Evolutionary conservation across 2,329 filamentous ascomycete species (phyloP), one percentile per base, ranked within the genome.

Genomic region (Sporothrix humicola): DNA sequence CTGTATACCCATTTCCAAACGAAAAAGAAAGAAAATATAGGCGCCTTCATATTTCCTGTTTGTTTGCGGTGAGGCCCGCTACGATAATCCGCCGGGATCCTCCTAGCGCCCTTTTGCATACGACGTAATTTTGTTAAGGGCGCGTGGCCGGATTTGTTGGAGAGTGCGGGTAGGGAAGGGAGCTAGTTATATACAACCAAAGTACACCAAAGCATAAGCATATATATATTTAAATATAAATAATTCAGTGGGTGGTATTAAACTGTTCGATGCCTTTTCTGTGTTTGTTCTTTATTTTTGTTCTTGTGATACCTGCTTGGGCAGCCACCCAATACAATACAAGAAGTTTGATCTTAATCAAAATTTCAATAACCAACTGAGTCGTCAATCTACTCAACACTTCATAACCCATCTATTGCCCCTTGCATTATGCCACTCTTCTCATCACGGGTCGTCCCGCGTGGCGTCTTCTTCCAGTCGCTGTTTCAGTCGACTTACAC

Each of bases 81-180:
- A 65, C 61, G 42, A 66, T 65, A 48, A 66, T 48, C 20, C 61
- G 42, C 61, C 61, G 61, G 61, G 61, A 65, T 48, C n/a, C 20
- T 66, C 42, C 61, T 46, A 66, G 61, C 42, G 61, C 42, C 61
- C 4, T 26, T 65, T 48, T 26, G n/a, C 10, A 10, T 15, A n/a
- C 26, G 9, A 26, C 23, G 23, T 26, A 26, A 48, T 37, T 37
- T 37, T 37, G 31, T 7, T 37, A 26, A 13, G 52, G 6, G 59
- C n/a, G 61, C 42, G 42, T 44, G 31, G 61, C 20, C 31, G 61
- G 42, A 66, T 48, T 12, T 37, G 4, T 6, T 37, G 31, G 31
- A 7, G 31, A n/a, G n/a, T 44, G 20, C 61, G 42, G 61, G 61
- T 17, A 48, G 42, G 61, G 15, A 17, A 66, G 12, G 42, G 31